A percentile compares a stretch with the other conserved stretches of the same genome.
Evolutionary conservation across 129 eudicot genomes (phyloP).

Genomic region (Ambrosia artemisiifolia): DNA sequence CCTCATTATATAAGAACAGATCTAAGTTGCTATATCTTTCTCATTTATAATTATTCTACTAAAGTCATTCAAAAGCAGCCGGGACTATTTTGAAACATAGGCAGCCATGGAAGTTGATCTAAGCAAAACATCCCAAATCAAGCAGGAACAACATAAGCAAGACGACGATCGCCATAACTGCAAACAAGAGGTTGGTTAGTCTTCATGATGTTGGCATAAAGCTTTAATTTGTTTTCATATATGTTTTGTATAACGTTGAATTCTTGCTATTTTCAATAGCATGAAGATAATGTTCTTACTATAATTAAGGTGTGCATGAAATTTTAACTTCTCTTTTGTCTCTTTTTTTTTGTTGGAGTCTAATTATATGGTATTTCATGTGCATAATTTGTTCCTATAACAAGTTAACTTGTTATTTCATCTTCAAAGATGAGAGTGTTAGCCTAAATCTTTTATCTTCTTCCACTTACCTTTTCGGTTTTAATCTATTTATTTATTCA

Average conservation of each 20-base stretch:
- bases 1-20: constrained; percentile 40
- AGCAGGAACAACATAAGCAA: constrained; percentile 33
- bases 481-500: too few species aligned
- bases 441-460: not conserved
- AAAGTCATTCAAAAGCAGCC: constrained; percentile 14
- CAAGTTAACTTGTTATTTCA: not conserved
- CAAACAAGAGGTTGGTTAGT: constrained; percentile 29
- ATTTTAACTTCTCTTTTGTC: not conserved
- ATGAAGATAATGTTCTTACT: constrained; percentile 8
- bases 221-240: not conserved
- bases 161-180: constrained; percentile 23
- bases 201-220: constrained; percentile 12
- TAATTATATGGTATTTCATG: not conserved
- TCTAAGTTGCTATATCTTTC: constrained; percentile 34
- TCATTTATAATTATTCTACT: constrained; percentile 30
- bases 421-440: not conserved
- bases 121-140: constrained; percentile 17
- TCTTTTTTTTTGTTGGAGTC: not conserved
- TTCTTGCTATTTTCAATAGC: not conserved
- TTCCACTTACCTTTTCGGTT: not conserved
- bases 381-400: not conserved
- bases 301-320: too few species aligned
- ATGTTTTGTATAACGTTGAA: not conserved
- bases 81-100: constrained; percentile 4
- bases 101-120: constrained; percentile 33